A percentile compares a stretch with the other conserved stretches of the same genome.
Conservation (phyloP, 2,329 filamentous ascomycete genomes). For the Colletotrichum sp. region DNA sequence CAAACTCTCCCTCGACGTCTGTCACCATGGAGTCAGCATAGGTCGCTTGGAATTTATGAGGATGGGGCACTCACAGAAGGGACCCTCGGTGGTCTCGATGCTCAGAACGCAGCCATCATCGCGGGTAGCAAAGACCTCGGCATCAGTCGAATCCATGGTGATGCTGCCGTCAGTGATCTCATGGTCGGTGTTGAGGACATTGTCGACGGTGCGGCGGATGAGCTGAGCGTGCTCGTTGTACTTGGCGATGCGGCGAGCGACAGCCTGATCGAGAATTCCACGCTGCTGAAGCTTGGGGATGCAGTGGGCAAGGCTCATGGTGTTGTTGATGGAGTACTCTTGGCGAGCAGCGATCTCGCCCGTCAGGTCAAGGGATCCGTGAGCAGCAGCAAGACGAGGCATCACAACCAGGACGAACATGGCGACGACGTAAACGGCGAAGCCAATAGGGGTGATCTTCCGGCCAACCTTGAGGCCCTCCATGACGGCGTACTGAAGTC, state of each 20-base stretch:
- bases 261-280: not conserved
- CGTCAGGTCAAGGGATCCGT: not conserved
- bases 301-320: conserved; percentile 6
- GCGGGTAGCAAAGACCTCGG: conserved; percentile 3
- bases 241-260: not conserved
- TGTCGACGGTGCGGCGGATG: not conserved
- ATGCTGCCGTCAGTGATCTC: conserved; percentile 1
- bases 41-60: no score
- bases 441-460: not conserved
- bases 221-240: not conserved
- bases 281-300: not conserved
- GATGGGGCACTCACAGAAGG: not conserved
- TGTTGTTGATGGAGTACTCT: not conserved
- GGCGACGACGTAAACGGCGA: not conserved
- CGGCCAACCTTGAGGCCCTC: not conserved
- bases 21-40: not conserved
- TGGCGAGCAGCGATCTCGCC: not conserved
- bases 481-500: not conserved
- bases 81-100: not conserved
- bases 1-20: conserved; percentile 12
- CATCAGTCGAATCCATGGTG: not conserved
- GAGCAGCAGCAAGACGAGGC: not conserved
- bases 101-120: conserved; percentile 6
- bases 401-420: not conserved
- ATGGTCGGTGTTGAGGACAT: not conserved